Evolutionary conservation across 2,329 filamentous ascomycete genomes (phyloP).

Genomic region (Eurotiales sp.): DNA sequence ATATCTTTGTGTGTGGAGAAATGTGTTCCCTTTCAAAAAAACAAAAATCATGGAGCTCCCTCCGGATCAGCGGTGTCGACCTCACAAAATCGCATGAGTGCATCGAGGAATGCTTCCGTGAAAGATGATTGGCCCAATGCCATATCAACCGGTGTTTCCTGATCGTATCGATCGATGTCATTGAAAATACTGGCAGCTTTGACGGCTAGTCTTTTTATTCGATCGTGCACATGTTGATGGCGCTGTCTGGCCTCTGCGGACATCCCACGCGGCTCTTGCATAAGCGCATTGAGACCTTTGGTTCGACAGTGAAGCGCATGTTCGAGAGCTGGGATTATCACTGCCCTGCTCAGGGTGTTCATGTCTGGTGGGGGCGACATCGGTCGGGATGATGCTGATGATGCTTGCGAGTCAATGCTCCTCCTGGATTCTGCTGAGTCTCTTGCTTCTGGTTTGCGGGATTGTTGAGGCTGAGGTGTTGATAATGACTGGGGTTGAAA

Average conservation of each 20-base stretch:
- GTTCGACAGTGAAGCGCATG: conserved; percentile 78
- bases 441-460: background rate
- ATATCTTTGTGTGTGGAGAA: background rate
- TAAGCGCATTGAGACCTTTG: conserved; percentile 49
- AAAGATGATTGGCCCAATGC: conserved; percentile 85
- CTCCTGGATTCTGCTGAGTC: background rate
- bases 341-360: conserved; percentile 32
- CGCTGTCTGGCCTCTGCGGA: conserved; percentile 47
- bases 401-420: conserved; percentile 13
- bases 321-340: conserved; percentile 89
- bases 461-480: conserved; percentile 16
- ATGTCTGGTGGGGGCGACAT: conserved; percentile 43
- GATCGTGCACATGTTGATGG: conserved; percentile 76
- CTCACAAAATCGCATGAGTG: conserved; percentile 70
- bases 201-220: conserved; percentile 73
- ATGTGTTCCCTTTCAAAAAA: background rate
- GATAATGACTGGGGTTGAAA: conserved; percentile 21
- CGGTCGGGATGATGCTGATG: conserved; percentile 65
- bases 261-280: conserved; percentile 39
- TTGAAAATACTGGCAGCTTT: conserved; percentile 80
- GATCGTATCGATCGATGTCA: conserved; percentile 87
- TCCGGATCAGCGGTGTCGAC: conserved; percentile 79
- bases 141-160: conserved; percentile 85
- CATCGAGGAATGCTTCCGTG: conserved; percentile 86
- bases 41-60: background rate